These are phyloP conservation scores for Aureobasidium namibiae DNA, from an alignment of 2,329 filamentous ascomycete species.

Conservation along the genomic window DNA sequence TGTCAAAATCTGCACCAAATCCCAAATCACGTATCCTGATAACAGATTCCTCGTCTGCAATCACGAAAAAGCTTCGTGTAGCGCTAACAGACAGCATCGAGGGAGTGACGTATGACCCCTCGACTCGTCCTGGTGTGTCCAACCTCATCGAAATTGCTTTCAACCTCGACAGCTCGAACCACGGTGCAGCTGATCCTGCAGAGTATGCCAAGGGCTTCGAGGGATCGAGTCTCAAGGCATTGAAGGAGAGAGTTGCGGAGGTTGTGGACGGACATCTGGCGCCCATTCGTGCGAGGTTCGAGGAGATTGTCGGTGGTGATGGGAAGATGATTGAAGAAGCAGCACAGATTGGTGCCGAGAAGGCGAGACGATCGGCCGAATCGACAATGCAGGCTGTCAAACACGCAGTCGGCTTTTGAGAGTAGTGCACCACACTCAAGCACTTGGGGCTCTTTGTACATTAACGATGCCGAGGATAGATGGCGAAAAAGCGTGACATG, in stretches of 20 bases:
- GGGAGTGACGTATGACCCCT: conserved; percentile 63
- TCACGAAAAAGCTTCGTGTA: conserved; percentile 59
- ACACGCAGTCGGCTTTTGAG: conserved; percentile 33
- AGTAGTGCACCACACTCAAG: background rate
- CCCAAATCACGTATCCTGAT: conserved; percentile 72
- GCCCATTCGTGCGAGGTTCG: conserved; percentile 50
- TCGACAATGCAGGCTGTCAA: conserved; percentile 40
- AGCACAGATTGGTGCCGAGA: conserved; percentile 49
- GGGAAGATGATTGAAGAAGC: conserved; percentile 49
- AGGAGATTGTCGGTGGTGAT: conserved; percentile 41
- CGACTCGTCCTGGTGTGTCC: conserved; percentile 66
- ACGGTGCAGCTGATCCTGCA: conserved; percentile 30
- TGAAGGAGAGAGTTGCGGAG: conserved; percentile 59
- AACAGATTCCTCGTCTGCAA: conserved; percentile 58
- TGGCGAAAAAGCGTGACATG: background rate
- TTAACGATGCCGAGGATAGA: background rate
- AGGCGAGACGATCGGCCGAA: conserved; percentile 54
- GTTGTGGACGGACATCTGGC: conserved; percentile 46
- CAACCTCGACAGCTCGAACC: conserved; percentile 48
- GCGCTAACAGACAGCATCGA: conserved; percentile 70
- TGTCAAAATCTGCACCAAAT: conserved; percentile 82
- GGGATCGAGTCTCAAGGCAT: conserved; percentile 41
- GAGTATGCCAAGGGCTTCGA: conserved; percentile 37
- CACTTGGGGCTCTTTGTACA: background rate
- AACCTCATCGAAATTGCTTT: conserved; percentile 79